These are phyloP conservation scores for Neofusicoccum laricinum DNA, from an alignment of 2,329 filamentous ascomycete genomes.

Conservation along the genomic window DNA sequence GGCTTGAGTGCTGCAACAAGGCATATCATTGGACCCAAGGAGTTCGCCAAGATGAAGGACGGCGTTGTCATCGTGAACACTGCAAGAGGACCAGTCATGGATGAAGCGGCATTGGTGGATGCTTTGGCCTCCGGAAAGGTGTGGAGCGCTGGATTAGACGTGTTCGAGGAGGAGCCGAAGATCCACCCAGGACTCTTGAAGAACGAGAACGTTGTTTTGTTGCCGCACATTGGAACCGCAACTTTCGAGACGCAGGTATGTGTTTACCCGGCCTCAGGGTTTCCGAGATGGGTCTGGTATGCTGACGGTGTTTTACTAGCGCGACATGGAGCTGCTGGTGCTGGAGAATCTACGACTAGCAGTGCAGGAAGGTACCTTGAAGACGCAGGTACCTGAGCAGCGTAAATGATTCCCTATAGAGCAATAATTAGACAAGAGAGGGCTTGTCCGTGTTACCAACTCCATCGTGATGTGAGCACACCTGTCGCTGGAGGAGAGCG, in stretches of 20 bases:
- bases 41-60: slow-evolving; percentile 55
- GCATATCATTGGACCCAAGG: slow-evolving; percentile 51
- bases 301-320: slow-evolving; percentile 21
- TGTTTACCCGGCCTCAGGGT: not conserved
- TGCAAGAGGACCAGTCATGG: slow-evolving; percentile 55
- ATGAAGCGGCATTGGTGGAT: slow-evolving; percentile 54
- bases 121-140: slow-evolving; percentile 55
- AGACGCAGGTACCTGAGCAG: slow-evolving; percentile 63
- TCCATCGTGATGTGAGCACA: no score
- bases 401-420: slow-evolving; percentile 30
- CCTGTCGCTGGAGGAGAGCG: no score
- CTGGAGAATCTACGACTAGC: slow-evolving; percentile 57
- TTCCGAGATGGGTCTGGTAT: not conserved
- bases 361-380: slow-evolving; percentile 54
- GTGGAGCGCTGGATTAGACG: slow-evolving; percentile 54
- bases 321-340: slow-evolving; percentile 60
- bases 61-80: slow-evolving; percentile 58
- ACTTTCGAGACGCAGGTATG: slow-evolving; percentile 58
- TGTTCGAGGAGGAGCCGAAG: slow-evolving; percentile 57
- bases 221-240: slow-evolving; percentile 60
- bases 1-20: slow-evolving; percentile 50
- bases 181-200: slow-evolving; percentile 51
- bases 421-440: not conserved
- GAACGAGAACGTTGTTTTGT: slow-evolving; percentile 51
- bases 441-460: not conserved